These are phyloP conservation scores for Corymbia calophylla DNA, from an alignment of 441 rosid species.

Conservation along the genomic window DNA sequence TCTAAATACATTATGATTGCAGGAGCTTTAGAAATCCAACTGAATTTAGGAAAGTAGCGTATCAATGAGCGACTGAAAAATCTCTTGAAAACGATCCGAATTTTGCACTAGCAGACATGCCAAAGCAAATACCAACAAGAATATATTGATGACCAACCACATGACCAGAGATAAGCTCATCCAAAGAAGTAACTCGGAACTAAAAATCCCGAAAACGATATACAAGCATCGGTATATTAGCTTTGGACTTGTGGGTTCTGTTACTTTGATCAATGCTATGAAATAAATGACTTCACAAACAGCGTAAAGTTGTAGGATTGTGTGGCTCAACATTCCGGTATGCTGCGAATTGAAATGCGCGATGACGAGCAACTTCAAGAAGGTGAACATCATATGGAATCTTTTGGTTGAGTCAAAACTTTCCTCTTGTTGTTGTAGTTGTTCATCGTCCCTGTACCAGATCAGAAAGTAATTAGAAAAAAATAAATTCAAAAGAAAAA, in stretches of 20 bases:
- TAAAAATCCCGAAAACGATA: fast-evolving
- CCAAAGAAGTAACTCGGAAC: fast-evolving
- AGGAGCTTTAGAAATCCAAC: background rate
- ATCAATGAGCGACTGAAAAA: too few relatives aligned
- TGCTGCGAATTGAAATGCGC: background rate
- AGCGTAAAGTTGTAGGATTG: background rate
- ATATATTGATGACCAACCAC: background rate
- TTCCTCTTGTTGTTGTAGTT: too few relatives aligned
- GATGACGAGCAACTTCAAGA: fast-evolving
- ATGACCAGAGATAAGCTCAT: background rate
- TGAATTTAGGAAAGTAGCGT: background rate
- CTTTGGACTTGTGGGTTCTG: background rate
- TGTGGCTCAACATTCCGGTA: fast-evolving
- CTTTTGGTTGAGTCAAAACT: background rate
- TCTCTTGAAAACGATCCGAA: fast-evolving
- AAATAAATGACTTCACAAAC: background rate
- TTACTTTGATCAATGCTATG: background rate
- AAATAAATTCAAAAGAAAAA: too few relatives aligned
- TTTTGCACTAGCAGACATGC: fast-evolving
- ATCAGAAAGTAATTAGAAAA: background rate
- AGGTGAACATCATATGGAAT: background rate
- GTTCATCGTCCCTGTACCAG: background rate
- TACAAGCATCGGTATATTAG: background rate
- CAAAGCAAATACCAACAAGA: too few relatives aligned
- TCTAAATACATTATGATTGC: too few relatives aligned